Conservation (phyloP, 148 eudicot species). For the Amaranthus cruentus region DNA sequence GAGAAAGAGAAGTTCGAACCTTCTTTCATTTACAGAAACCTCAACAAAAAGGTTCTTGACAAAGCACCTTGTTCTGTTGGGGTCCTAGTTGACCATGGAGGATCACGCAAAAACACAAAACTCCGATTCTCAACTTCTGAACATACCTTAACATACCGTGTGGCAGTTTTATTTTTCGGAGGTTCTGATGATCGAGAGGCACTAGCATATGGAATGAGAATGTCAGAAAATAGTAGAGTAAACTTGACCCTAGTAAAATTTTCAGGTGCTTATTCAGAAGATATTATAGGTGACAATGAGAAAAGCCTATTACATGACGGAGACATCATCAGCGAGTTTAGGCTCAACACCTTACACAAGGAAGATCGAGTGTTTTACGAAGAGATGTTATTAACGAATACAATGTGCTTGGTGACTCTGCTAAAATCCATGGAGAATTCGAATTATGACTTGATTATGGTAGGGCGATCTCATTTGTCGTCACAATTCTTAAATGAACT, state of each 20-base stretch:
- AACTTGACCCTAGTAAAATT: slow-evolving; percentile 32
- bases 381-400: slow-evolving; percentile 30
- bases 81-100: slow-evolving; percentile 40
- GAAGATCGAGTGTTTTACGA: slow-evolving; percentile 33
- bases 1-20: slow-evolving; percentile 26
- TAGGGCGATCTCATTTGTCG: slow-evolving; percentile 44
- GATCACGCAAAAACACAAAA: slow-evolving; percentile 13
- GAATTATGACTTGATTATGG: slow-evolving; percentile 37
- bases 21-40: slow-evolving; percentile 30
- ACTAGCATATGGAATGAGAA: slow-evolving; percentile 36
- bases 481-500: slow-evolving; percentile 35
- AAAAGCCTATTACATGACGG: slow-evolving; percentile 36
- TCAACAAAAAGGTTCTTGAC: slow-evolving; percentile 43
- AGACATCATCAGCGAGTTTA: slow-evolving; percentile 35
- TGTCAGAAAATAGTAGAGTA: slow-evolving; percentile 34
- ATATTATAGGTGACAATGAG: slow-evolving; percentile 27
- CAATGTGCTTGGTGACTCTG: slow-evolving; percentile 22
- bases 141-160: slow-evolving; percentile 17
- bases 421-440: slow-evolving; percentile 32
- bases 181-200: slow-evolving; percentile 55
- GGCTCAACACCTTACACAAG: slow-evolving; percentile 19
- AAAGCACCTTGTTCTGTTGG: slow-evolving; percentile 65
- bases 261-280: slow-evolving; percentile 9
- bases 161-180: slow-evolving; percentile 49
- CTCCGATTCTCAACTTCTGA: slow-evolving; percentile 15